Evolutionary conservation across 2,329 filamentous ascomycete genomes (phyloP).

Genomic region (Ophiocordyceps camponoti-saundersi): DNA sequence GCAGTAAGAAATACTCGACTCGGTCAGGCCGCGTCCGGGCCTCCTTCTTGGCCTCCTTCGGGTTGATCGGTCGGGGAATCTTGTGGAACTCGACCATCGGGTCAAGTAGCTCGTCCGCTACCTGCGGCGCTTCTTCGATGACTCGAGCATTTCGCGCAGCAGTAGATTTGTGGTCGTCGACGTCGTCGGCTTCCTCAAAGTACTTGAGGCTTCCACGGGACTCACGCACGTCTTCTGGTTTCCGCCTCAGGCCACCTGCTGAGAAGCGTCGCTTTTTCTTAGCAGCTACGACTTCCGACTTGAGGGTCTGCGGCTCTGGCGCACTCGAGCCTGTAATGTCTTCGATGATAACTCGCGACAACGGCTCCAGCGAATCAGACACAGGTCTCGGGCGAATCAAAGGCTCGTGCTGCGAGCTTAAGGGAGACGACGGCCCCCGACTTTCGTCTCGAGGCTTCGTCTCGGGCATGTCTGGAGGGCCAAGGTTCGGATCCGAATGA

Average conservation of each 20-base stretch:
- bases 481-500: conserved; percentile 25
- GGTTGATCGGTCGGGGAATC: conserved; percentile 49
- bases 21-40: conserved; percentile 49
- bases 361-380: conserved; percentile 3
- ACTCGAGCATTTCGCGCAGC: background rate
- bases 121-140: background rate
- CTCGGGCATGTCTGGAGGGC: background rate
- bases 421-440: background rate
- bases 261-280: conserved; percentile 62
- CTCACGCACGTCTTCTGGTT: conserved; percentile 55
- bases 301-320: conserved; percentile 41
- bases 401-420: background rate
- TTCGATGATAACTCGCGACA: conserved; percentile 19
- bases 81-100: conserved; percentile 18
- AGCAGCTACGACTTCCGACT: conserved; percentile 18
- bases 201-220: conserved; percentile 70
- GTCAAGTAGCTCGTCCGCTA: conserved; percentile 11
- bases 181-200: conserved; percentile 77
- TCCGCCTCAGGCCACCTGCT: conserved; percentile 62
- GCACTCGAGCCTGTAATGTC: conserved; percentile 48
- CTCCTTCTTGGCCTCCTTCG: conserved; percentile 37
- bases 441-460: background rate
- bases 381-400: conserved; percentile 16
- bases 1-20: conserved; percentile 79
- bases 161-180: conserved; percentile 35